Evolutionary conservation across 2,329 filamentous ascomycete species (phyloP).

Genomic region (Pyrenochaeta sp.): DNA sequence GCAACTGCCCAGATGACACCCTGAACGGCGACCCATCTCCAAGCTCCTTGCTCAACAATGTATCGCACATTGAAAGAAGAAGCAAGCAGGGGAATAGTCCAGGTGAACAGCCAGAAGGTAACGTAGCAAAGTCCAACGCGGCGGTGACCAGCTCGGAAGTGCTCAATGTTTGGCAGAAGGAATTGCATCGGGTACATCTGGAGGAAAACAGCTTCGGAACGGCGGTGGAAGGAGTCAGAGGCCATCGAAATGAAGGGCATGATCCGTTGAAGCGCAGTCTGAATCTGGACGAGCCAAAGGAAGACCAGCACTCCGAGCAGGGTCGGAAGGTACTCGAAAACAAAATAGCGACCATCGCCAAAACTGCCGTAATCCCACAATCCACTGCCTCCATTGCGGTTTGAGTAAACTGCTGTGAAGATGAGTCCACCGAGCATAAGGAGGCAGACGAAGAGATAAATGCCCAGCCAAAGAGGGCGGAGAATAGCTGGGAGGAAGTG

Average conservation of each 20-base stretch:
- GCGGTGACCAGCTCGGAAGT: slow-evolving; percentile 73
- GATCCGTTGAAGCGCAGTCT: slow-evolving; percentile 76
- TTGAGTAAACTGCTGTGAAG: slow-evolving; percentile 65
- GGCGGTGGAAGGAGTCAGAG: slow-evolving; percentile 64
- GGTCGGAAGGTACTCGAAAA: slow-evolving; percentile 86
- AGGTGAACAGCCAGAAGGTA: slow-evolving; percentile 78
- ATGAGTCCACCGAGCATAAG: slow-evolving; percentile 76
- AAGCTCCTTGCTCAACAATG: slow-evolving; percentile 65
- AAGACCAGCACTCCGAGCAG: slow-evolving; percentile 74
- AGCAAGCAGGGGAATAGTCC: slow-evolving; percentile 82
- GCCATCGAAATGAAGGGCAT: slow-evolving; percentile 82
- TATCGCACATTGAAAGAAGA: slow-evolving; percentile 74
- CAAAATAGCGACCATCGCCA: slow-evolving; percentile 78
- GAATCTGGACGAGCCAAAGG: slow-evolving; percentile 78
- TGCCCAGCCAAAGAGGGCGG: slow-evolving; percentile 68
- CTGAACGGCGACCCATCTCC: slow-evolving; percentile 82
- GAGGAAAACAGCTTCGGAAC: slow-evolving; percentile 70
- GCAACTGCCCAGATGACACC: slow-evolving; percentile 81
- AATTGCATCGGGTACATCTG: slow-evolving; percentile 67
- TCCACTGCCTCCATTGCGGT: slow-evolving; percentile 61
- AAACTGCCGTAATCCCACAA: slow-evolving; percentile 73
- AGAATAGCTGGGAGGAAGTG: slow-evolving; percentile 76
- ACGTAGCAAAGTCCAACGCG: slow-evolving; percentile 71
- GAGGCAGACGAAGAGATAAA: slow-evolving; percentile 67
- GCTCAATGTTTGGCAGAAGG: slow-evolving; percentile 71